Conservation (phyloP, 192 early-diverging fungal genomes). For the Cetraspora pellucida region DNA sequence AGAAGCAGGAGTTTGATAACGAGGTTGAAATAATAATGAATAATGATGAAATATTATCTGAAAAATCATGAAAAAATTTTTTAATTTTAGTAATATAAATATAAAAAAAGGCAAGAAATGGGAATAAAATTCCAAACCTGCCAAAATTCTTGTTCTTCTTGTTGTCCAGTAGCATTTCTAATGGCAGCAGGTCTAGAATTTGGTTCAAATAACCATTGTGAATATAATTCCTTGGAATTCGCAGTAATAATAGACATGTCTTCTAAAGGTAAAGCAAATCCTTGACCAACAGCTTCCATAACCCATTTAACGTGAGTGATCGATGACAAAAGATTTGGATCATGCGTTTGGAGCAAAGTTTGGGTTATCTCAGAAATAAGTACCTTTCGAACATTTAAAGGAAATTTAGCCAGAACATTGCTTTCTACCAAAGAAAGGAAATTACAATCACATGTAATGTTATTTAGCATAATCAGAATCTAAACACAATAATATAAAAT, state of each 20-base stretch:
- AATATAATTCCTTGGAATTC: slow-evolving; percentile 70
- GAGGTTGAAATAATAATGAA: slow-evolving; percentile 71
- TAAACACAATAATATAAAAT: slow-evolving; percentile 6
- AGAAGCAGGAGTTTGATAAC: slow-evolving; percentile 29
- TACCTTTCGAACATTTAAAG: slow-evolving; percentile 61
- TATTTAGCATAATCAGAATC: neutral
- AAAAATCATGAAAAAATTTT: slow-evolving; percentile 13
- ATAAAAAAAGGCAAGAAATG: too few species aligned
- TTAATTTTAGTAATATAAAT: slow-evolving; percentile 3
- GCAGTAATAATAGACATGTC: slow-evolving; percentile 65
- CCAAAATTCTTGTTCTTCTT: slow-evolving; percentile 70
- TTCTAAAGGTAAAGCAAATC: slow-evolving; percentile 76
- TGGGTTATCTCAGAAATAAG: slow-evolving; percentile 73
- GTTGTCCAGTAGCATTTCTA: slow-evolving; percentile 41
- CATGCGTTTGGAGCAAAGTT: slow-evolving; percentile 49
- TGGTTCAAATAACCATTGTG: slow-evolving; percentile 74
- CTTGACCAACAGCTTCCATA: slow-evolving; percentile 87
- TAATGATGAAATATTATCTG: slow-evolving; percentile 79
- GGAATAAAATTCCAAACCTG: slow-evolving; percentile 52
- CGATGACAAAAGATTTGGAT: slow-evolving; percentile 67
- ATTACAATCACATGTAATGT: neutral
- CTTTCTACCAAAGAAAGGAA: slow-evolving; percentile 54
- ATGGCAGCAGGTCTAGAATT: slow-evolving; percentile 63
- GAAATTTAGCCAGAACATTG: slow-evolving; percentile 69
- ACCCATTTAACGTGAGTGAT: slow-evolving; percentile 79